Base-by-base conservation (phyloP, 1,139 yeast species). In the Yamadazyma atmosphaerica region DNA sequence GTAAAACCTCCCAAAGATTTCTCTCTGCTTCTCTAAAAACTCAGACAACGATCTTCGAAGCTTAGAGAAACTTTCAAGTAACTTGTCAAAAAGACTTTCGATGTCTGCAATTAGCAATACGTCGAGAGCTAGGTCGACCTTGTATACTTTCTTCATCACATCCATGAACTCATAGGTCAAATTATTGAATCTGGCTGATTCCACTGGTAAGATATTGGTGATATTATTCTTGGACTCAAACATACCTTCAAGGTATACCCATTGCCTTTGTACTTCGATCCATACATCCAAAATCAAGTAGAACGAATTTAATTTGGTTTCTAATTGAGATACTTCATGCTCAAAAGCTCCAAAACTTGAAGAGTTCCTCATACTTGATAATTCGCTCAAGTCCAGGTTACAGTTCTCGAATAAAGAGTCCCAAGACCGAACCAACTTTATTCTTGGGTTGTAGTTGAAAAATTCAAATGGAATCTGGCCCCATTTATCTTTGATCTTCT, bases 231-330 rank as follows among this genome's bases (percentile, higher is more conserved):
- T 65, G 39, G 76, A 77, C 11, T 77, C 79, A 54, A 92, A 85
- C 0, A 89, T 80, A 0, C 96, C 96, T 45, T 80, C 84, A 15
- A 90, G 69, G 52, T 90, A 88, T 1, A 87, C 79, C 95, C 96
- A 90, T 51, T 84, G 88, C n/a, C 84, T 68, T 57, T 92, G 98
- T 1, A 83, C 87, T 34, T 87, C 96, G 30, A 85, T 72, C 95
- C 96, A 89, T 0, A 63, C 55, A 49, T 83, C 89, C 33, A 87
- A 67, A 2, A 86, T 55, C 1, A 67, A 62, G 38, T 72, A 74
- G 1, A 88, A 51, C 0, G 60, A 55, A 37, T 74, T 77, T 25
- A 92, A 57, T 42, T 71, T 77, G 1, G 65, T 68, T 46, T 84
- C 90, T 68, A 88, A 67, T 1, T 65, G 68, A 4, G 60, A 45